Percentiles rank a stretch among this genome's conserved stretches.
Conservation (phyloP, 139 green algal species). For the Picochlorum sp. region DNA sequence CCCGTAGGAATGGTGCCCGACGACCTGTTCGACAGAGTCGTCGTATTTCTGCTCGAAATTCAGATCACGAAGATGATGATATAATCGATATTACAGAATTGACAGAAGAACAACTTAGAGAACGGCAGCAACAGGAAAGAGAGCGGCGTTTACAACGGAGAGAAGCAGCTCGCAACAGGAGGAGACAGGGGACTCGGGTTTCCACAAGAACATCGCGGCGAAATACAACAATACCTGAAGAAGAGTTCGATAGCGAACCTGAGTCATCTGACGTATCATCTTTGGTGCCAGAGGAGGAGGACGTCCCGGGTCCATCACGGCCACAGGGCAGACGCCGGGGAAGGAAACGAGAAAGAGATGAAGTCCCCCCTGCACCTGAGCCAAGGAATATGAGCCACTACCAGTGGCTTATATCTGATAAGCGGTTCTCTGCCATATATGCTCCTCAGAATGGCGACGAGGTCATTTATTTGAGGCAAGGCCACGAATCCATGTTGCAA, state of each 20-base stretch:
- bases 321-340: conserved; percentile 4
- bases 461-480: conserved; percentile 57
- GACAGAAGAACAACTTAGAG: conserved; percentile 11
- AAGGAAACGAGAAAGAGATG: conserved; percentile 1
- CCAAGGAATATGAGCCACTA: conserved; percentile 26
- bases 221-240: background rate
- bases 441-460: conserved; percentile 55
- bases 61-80: background rate
- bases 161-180: background rate
- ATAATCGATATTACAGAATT: background rate
- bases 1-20: background rate
- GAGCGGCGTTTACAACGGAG: conserved; percentile 10
- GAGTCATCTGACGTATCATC: background rate
- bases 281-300: conserved; percentile 4
- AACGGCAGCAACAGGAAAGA: background rate
- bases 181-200: background rate
- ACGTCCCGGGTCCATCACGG: background rate
- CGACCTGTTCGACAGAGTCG: background rate
- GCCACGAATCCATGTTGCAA: conserved; percentile 32
- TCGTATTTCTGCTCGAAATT: background rate
- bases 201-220: background rate
- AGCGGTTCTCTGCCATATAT: conserved; percentile 34
- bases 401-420: conserved; percentile 30
- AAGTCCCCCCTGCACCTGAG: background rate
- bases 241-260: background rate